A percentile compares a stretch with the other conserved stretches of the same genome.
Conservation (phyloP, 1,139 yeast species). For the Ogataea hybrid region DNA sequence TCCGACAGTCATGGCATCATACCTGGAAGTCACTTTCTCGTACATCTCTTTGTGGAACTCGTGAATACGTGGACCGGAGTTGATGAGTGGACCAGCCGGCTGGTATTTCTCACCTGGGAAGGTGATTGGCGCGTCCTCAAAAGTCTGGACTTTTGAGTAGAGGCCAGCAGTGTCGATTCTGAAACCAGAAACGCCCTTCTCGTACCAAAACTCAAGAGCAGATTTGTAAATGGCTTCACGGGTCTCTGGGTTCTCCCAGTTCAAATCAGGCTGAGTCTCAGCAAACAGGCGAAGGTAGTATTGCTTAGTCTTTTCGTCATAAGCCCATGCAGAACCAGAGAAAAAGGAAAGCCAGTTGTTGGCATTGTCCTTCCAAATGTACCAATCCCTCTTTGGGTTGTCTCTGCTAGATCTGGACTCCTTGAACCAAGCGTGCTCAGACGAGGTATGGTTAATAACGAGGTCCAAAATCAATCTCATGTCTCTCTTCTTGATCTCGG, state of each 20-base stretch:
- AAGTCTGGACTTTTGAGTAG: conserved; percentile 48
- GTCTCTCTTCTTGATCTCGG: conserved; percentile 47
- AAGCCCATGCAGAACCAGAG: conserved; percentile 56
- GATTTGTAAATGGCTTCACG: conserved; percentile 50
- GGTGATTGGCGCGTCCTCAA: conserved; percentile 49
- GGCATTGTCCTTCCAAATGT: conserved; percentile 57
- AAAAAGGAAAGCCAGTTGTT: conserved; percentile 55
- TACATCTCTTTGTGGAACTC: conserved; percentile 55
- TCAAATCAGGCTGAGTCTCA: conserved; percentile 53
- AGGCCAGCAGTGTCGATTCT: conserved; percentile 55
- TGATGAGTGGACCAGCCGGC: conserved; percentile 35
- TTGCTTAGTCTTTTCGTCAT: conserved; percentile 50
- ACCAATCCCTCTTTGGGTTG: conserved; percentile 62
- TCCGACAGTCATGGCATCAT: conserved; percentile 55
- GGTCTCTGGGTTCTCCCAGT: conserved; percentile 55
- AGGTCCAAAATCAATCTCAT: conserved; percentile 53
- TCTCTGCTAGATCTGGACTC: conserved; percentile 46
- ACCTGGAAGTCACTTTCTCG: conserved; percentile 2
- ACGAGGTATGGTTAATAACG: conserved; percentile 58
- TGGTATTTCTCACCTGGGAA: conserved; percentile 43
- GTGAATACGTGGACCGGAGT: conserved; percentile 54
- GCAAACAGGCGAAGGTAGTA: conserved; percentile 55
- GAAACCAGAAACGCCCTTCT: conserved; percentile 57
- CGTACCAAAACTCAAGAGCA: conserved; percentile 53
- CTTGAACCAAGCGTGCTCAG: conserved; percentile 56